These are phyloP conservation scores for Wallacemonas sp. DNA, from an alignment of 208 protist genomes.

Conservation along the genomic window DNA sequence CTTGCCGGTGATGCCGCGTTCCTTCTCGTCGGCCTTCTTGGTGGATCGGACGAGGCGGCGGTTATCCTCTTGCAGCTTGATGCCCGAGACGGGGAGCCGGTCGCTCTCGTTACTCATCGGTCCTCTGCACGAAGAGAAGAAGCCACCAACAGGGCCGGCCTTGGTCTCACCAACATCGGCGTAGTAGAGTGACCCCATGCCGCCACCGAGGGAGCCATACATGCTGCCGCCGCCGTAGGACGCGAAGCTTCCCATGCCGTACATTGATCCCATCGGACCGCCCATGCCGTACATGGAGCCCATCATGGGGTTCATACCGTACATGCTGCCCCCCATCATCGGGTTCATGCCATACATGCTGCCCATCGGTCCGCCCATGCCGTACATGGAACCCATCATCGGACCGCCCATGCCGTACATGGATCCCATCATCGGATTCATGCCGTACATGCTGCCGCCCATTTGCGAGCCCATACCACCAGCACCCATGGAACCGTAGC, in stretches of 20 bases:
- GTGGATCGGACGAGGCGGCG: not conserved
- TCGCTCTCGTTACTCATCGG: constrained; percentile 7
- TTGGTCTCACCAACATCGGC: not conserved
- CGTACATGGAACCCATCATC: constrained; percentile 27
- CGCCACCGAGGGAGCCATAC: constrained; percentile 10
- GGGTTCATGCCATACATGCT: constrained; percentile 19
- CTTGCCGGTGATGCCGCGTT: constrained; percentile 5
- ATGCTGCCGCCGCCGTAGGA: constrained; percentile 26
- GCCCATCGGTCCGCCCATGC: constrained; percentile 17
- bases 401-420: constrained; percentile 24
- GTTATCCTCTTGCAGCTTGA: constrained; percentile 2
- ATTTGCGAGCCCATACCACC: constrained; percentile 5
- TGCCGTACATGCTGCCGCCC: constrained; percentile 23
- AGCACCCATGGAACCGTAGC: constrained; percentile 19
- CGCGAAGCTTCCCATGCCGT: constrained; percentile 20
- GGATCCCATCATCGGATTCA: constrained; percentile 15
- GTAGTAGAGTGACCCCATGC: constrained; percentile 18
- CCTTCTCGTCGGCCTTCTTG: constrained; percentile 16
- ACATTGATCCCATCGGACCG: not conserved
- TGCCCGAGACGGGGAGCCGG: not conserved
- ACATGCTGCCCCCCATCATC: constrained; percentile 14
- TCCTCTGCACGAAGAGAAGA: constrained; percentile 3
- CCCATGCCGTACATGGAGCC: constrained; percentile 11
- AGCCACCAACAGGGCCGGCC: not conserved
- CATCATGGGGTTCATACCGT: constrained; percentile 13